Evolutionary conservation across 306 rosid species (phyloP), one percentile per base, ranked within the genome.

Genomic region (Castanospermum australe): DNA sequence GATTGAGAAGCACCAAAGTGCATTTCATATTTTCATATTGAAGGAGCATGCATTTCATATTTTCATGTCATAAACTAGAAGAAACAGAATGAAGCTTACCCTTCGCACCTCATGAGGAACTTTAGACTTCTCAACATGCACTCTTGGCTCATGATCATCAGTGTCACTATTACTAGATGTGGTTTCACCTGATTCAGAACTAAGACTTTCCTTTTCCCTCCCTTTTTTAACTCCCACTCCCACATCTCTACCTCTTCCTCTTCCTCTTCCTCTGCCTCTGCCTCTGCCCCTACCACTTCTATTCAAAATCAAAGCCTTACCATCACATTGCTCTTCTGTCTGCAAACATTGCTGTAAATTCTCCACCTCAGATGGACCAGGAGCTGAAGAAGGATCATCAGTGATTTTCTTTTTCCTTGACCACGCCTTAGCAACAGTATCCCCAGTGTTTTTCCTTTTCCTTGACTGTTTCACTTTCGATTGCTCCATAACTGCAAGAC

Each of bases 71-170:
- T 61, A 32, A 77, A 52, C n/a, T 67, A 39, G 65, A 15, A 52
- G 36, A 67, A 63, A 61, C 22, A 71, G 73, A 50, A 33, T 67
- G 63, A 75, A 71, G 51, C 94, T 77, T 84, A 94, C 98, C 90
- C 89, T 84, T 75, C 97, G 90, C 76, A 85, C 73, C 67, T 82
- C 82, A 66, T 69, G 83, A 9, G 88, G 77, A 68, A 28, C 81
- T 80, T 73, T 57, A 60, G 78, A 36, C 39, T 60, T 61, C 61
- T 73, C 84, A 62, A 22, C 54, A 38, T 78, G 81, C 67, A 55
- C 64, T 67, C 82, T 86, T 70, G 73, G 76, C 28, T 75, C 89
- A 67, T 82, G 83, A 77, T 82, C 75, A 18, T 81, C 85, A 62
- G 48, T 74, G 44, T 76, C 89, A 60, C 71, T 77, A 57, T 81